Base-by-base conservation (phyloP, 2,329 filamentous ascomycete genomes). In the Aspergillus neoniger region DNA sequence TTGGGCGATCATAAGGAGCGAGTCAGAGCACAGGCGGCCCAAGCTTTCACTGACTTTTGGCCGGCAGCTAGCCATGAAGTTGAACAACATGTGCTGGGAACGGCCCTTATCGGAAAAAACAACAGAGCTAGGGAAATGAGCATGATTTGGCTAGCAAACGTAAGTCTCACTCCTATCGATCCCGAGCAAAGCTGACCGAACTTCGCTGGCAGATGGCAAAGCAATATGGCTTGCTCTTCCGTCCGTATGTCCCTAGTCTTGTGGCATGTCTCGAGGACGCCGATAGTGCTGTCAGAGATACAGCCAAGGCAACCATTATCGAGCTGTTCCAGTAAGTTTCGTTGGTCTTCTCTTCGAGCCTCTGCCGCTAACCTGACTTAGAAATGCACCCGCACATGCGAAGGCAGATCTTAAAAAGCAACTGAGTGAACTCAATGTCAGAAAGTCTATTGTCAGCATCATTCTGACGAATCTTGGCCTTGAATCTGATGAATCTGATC, bases 251-350 rank as follows among this genome's bases (percentile, higher is more conserved):
- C 1, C 89, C 91, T 2, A 84, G 85, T 10, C 83, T 97, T 43
- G 94, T 97, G 79, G 89, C 91, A 57, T 85, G 95, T 66, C 84
- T 97, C 44, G 94, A 97, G 77, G 93, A 97, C 75, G 90, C 92
- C 9, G 94, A 96, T 74, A 89, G 90, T 53, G 88, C 87, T 76
- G 92, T 97, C 65, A 87, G 94, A 74, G 92, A 96, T 70, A 85
- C 86, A 39, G 92, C 93, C 63, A 96, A 95, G 79, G 81, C 82
- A 58, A 90, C 91, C 1, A 88, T 97, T 52, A 90, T 97, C 61
- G 91, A 95, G 65, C 84, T 98, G 32, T 97, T 97, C 78, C 86
- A 83, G 89, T 92, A 79, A 61, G 82, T 69, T 32, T 21, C 41
- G 15, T 43, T 12, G 41, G 12, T 38, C n/a, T 38, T 19, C 19